phyloP scores from a whole-genome alignment of 495 filamentous ascomycete genomes.

The Neurospora sp. region DNA sequence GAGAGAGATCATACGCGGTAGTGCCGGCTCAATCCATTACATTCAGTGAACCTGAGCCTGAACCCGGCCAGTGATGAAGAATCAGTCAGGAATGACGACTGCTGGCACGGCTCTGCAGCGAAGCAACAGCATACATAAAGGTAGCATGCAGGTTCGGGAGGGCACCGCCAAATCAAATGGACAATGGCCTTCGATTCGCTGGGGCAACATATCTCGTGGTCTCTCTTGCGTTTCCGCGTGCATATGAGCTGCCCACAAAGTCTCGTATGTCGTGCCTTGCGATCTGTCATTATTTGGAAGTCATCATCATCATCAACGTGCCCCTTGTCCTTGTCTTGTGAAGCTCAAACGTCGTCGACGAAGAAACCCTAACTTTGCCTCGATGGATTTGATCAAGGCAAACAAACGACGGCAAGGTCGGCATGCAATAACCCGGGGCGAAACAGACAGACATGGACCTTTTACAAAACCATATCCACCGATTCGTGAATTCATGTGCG shows the following conservation, averaged over 20 bases:
- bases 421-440: neutral
- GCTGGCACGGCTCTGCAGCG: neutral
- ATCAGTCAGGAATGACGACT: neutral
- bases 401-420: neutral
- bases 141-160: neutral
- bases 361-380: neutral
- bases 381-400: neutral
- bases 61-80: neutral
- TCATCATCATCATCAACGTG: neutral
- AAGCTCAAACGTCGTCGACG: neutral
- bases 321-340: neutral
- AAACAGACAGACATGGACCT: neutral
- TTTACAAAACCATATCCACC: neutral
- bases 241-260: neutral
- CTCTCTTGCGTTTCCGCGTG: neutral
- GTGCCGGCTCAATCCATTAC: neutral
- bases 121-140: neutral
- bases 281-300: neutral
- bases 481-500: neutral
- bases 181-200: neutral
- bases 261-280: neutral
- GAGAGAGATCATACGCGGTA: neutral
- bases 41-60: neutral
- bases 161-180: neutral
- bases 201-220: neutral